Evolutionary conservation across 1,284 basidiomycete species (phyloP).

Genomic region (Cutaneotrichosporon mucoides): DNA sequence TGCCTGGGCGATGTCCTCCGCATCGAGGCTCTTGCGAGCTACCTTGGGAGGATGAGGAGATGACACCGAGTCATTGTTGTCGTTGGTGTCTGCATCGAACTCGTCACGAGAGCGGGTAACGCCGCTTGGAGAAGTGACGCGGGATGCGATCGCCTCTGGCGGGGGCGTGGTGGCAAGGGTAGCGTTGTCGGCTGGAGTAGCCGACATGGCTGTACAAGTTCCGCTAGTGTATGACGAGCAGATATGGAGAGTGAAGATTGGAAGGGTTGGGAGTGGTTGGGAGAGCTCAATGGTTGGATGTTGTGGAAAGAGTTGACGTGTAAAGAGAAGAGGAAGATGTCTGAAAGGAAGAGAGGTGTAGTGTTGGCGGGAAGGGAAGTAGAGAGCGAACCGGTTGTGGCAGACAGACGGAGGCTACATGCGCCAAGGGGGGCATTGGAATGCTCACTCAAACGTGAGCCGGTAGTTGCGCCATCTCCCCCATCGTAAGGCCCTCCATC

Average conservation of each 20-base stretch:
- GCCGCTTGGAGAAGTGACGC: not conserved
- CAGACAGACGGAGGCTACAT: no score
- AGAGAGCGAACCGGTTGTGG: not conserved
- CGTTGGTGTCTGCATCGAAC: conserved; percentile 10
- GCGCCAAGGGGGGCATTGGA: no score
- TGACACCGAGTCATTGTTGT: conserved; percentile 1
- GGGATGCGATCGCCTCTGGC: not conserved
- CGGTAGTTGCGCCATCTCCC: no score
- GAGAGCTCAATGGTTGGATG: not conserved
- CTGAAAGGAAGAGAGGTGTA: not conserved
- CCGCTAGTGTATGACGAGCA: not conserved
- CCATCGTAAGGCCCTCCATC: no score
- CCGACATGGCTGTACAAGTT: not conserved
- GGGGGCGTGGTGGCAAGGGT: not conserved
- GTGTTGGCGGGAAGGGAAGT: not conserved
- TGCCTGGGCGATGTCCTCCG: not conserved
- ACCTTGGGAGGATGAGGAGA: conserved; percentile 10
- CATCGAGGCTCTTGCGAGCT: conserved; percentile 8
- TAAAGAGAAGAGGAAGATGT: not conserved
- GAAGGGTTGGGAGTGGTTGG: no score
- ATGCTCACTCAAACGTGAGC: no score
- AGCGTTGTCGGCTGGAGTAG: not conserved
- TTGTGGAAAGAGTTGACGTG: not conserved
- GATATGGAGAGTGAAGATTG: no score
- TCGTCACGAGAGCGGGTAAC: conserved; percentile 12